These are phyloP conservation scores for Penicillium diatomitis DNA, from an alignment of 495 filamentous ascomycete species.

Conservation along the genomic window DNA sequence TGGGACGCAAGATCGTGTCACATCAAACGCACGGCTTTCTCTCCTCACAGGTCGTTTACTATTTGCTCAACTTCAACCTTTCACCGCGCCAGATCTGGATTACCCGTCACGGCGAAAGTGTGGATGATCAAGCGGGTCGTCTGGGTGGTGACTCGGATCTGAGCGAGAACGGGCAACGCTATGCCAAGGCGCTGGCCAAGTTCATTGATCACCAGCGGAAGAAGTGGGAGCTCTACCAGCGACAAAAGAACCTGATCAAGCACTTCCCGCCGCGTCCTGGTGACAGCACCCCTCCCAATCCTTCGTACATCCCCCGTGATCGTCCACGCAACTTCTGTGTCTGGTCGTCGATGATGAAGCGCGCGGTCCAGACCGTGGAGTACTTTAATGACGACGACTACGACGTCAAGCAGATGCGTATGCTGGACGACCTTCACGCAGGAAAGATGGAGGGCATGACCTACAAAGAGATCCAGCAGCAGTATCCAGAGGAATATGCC, in stretches of 20 bases:
- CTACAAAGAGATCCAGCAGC: conserved; percentile 73
- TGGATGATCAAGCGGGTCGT: conserved; percentile 69
- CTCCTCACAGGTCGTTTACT: conserved; percentile 81
- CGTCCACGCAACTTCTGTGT: conserved; percentile 86
- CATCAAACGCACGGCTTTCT: conserved; percentile 88
- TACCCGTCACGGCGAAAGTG: conserved; percentile 81
- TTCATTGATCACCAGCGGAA: conserved; percentile 70
- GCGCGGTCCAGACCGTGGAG: conserved; percentile 73
- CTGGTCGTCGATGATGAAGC: conserved; percentile 94
- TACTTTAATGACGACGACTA: conserved; percentile 96
- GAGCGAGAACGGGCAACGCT: conserved; percentile 62
- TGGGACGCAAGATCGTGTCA: conserved; percentile 85
- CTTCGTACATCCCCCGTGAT: conserved; percentile 53
- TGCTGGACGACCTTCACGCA: conserved; percentile 93
- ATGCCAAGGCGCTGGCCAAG: conserved; percentile 59
- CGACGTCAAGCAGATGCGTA: conserved; percentile 94
- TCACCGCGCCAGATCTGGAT: conserved; percentile 96
- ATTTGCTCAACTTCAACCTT: conserved; percentile 91
- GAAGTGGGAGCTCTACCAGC: conserved; percentile 70
- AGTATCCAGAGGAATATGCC: conserved; percentile 67
- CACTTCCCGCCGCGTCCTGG: conserved; percentile 78
- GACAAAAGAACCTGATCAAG: conserved; percentile 56
- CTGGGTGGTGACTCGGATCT: conserved; percentile 81
- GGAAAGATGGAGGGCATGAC: conserved; percentile 90
- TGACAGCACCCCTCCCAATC: conserved; percentile 90